phyloP scores from a whole-genome alignment of 768 basidiomycete species.

The Butyriboletus loyo region DNA sequence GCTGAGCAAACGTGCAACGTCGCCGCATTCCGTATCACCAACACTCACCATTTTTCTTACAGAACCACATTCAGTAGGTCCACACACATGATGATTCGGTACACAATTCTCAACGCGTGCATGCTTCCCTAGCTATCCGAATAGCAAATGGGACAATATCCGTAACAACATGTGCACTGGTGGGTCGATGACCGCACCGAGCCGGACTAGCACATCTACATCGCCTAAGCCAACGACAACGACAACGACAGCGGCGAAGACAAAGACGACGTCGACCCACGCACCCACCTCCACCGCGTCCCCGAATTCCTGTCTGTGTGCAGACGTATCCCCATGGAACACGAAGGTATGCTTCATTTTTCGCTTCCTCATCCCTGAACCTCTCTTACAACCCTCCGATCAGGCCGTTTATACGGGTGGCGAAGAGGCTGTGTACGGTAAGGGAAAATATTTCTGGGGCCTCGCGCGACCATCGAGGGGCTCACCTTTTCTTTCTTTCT shows the following conservation, averaged over 20 bases:
- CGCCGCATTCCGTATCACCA: neutral
- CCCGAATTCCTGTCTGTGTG: conserved; percentile 36
- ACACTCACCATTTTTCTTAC: neutral
- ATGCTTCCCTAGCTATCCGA: conserved; percentile 46
- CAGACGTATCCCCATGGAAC: conserved; percentile 41
- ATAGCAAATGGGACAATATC: conserved; percentile 72
- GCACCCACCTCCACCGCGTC: conserved; percentile 13
- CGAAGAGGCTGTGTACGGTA: conserved; percentile 41
- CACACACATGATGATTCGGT: neutral
- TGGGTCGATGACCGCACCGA: conserved; percentile 15
- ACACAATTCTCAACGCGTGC: neutral
- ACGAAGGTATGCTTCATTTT: conserved; percentile 18
- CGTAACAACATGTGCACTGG: conserved; percentile 55
- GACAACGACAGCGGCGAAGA: neutral
- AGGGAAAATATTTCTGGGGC: conserved; percentile 7
- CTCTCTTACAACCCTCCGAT: neutral
- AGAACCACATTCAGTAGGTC: conserved; percentile 59
- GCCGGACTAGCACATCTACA: conserved; percentile 19
- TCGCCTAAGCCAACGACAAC: too few species aligned
- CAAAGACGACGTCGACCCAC: neutral
- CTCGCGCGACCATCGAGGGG: neutral
- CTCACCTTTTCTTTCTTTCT: neutral
- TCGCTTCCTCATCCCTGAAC: neutral
- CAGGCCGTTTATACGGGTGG: conserved; percentile 37
- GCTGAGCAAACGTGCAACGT: neutral